phyloP scores from a whole-genome alignment of 2,329 filamentous ascomycete genomes.

The Hymenoscyphus linearis region DNA sequence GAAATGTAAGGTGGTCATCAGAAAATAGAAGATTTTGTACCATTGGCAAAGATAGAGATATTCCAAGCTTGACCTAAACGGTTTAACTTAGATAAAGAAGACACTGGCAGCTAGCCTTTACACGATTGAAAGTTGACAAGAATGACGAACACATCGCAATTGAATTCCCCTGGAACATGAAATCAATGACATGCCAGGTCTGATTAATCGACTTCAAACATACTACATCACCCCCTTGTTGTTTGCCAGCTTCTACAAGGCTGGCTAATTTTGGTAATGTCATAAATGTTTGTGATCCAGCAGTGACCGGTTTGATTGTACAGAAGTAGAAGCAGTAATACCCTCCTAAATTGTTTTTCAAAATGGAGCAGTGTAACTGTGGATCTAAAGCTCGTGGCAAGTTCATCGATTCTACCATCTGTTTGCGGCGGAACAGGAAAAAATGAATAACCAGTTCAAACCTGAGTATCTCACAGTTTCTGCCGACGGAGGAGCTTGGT shows the following conservation, averaged over 20 bases:
- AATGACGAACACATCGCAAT: no score
- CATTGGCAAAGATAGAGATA: no score
- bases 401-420: no score
- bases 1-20: no score
- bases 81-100: no score
- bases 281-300: background rate
- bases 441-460: no score
- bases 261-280: background rate
- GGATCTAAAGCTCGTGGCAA: background rate
- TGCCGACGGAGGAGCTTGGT: background rate
- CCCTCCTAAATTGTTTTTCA: background rate
- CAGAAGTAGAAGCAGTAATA: background rate
- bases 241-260: background rate
- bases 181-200: conserved; percentile 3
- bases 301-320: background rate
- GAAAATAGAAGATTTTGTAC: no score
- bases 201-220: background rate
- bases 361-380: background rate
- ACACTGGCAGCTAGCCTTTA: no score
- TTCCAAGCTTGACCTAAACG: no score
- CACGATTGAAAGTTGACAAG: no score
- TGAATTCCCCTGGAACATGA: no score
- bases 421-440: no score
- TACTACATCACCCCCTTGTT: background rate
- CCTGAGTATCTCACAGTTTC: background rate